Percentiles rank a stretch among this genome's conserved stretches.
These are phyloP conservation scores for Xenoacremonium recifei DNA, from an alignment of 2,329 filamentous ascomycete genomes.

Conservation along the genomic window DNA sequence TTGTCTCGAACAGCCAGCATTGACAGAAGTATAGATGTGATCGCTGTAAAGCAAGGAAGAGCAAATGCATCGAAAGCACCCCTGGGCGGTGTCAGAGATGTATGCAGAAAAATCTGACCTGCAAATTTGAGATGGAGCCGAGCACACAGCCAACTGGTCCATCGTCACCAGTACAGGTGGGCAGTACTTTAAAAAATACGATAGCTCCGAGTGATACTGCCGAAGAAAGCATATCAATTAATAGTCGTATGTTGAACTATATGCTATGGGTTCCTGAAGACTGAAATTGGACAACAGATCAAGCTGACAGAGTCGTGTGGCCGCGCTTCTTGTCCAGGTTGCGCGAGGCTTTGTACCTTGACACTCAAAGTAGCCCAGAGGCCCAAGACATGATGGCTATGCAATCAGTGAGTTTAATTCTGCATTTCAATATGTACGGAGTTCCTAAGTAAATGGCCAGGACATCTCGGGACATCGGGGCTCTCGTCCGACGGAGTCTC, in stretches of 20 bases:
- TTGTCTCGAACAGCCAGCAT: no score
- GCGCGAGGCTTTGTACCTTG: constrained; percentile 27
- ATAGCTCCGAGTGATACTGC: no score
- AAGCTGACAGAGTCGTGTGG: constrained; percentile 26
- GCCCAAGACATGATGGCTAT: constrained; percentile 19
- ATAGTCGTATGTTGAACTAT: constrained; percentile 8
- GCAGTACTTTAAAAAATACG: no score
- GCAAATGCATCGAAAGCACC: constrained; percentile 29
- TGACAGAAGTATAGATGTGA: no score
- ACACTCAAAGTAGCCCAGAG: constrained; percentile 13
- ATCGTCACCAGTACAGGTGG: no score
- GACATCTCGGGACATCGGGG: no score
- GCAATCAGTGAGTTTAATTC: constrained; percentile 13
- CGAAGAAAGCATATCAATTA: constrained; percentile 13
- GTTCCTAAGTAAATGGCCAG: neutral
- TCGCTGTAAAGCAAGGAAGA: constrained; percentile 34
- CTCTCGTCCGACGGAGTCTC: no score
- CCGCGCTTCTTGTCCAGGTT: constrained; percentile 24
- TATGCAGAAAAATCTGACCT: constrained; percentile 18
- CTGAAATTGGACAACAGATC: constrained; percentile 5
- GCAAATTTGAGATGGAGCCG: constrained; percentile 21
- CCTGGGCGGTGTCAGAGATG: constrained; percentile 29
- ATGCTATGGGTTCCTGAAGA: no score
- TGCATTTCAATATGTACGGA: neutral
- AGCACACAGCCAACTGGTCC: no score